Conservation (phyloP, 1,284 basidiomycete genomes). For the Fomitopsis pinicola region DNA sequence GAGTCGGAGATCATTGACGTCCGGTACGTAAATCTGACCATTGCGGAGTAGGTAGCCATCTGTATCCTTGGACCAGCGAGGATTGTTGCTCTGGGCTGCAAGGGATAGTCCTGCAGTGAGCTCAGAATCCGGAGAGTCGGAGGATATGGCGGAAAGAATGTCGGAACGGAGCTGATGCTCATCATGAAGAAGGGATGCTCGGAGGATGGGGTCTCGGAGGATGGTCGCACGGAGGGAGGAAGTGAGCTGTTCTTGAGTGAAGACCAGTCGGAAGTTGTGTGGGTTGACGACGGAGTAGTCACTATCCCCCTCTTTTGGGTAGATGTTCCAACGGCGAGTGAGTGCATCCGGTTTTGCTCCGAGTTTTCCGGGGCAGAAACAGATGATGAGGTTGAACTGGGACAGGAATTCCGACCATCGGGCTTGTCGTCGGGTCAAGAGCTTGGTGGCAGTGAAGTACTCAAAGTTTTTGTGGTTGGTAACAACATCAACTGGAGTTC, state of each 20-base stretch:
- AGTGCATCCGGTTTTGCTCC: conserved; percentile 28
- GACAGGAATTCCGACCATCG: conserved; percentile 37
- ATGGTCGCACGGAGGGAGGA: background rate
- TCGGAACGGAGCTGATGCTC: background rate
- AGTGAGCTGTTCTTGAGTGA: conserved; percentile 6
- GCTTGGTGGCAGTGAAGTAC: conserved; percentile 29
- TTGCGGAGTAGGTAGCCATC: background rate
- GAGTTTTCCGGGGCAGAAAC: conserved; percentile 24
- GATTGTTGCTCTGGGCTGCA: background rate
- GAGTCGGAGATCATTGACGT: background rate
- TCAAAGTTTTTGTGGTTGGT: conserved; percentile 35
- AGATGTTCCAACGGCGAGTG: conserved; percentile 27
- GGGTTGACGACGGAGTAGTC: too few relatives aligned
- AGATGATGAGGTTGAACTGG: conserved; percentile 34
- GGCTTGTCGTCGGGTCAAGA: conserved; percentile 35
- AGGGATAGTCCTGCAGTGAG: too few relatives aligned
- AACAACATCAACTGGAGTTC: conserved; percentile 21
- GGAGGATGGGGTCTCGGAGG: too few relatives aligned
- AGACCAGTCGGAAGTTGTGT: too few relatives aligned
- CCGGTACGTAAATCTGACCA: too few relatives aligned
- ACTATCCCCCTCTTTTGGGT: conserved; percentile 32
- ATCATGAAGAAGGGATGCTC: too few relatives aligned
- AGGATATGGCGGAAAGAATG: background rate
- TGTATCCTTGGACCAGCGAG: background rate
- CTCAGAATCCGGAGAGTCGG: background rate